Percentiles rank a stretch among this genome's conserved stretches.
Evolutionary conservation across 257 asterid genomes (phyloP).

Genomic region (Schizonepeta tenuifolia): DNA sequence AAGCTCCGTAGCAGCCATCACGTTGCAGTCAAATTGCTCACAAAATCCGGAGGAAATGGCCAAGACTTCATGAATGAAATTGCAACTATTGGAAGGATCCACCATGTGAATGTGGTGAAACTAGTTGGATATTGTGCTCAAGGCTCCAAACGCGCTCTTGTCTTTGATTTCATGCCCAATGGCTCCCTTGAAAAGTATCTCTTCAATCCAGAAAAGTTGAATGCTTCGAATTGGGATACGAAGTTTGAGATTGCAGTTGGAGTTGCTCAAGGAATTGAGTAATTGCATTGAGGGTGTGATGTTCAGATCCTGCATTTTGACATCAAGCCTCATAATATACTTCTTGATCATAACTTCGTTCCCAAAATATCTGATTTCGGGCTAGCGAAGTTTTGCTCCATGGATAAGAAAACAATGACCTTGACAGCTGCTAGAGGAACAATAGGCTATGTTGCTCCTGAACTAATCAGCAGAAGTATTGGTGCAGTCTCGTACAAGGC

Average conservation of each 20-base stretch:
- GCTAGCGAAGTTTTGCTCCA: constrained; percentile 28
- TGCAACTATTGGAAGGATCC: constrained; percentile 11
- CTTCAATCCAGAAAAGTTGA: neutral
- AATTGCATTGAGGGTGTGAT: constrained; percentile 27
- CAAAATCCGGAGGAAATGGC: neutral
- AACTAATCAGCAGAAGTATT: constrained; percentile 32
- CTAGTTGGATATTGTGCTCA: constrained; percentile 9
- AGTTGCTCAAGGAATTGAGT: constrained; percentile 35
- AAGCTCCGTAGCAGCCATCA: constrained; percentile 7
- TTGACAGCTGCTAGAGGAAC: constrained; percentile 42
- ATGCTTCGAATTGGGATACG: neutral
- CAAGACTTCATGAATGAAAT: constrained; percentile 20
- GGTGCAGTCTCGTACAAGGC: constrained; percentile 6
- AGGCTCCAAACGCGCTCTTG: constrained; percentile 7
- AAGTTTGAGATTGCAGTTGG: constrained; percentile 32
- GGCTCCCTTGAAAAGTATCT: constrained; percentile 21
- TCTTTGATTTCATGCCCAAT: constrained; percentile 16
- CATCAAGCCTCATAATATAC: constrained; percentile 35
- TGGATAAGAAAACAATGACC: constrained; percentile 15
- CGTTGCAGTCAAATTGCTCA: constrained; percentile 2
- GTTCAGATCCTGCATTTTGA: constrained; percentile 24
- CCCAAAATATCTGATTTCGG: constrained; percentile 38
- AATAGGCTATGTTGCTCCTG: constrained; percentile 41
- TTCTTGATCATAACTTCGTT: constrained; percentile 19
- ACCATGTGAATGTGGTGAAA: constrained; percentile 3